phyloP scores from a whole-genome alignment of 75 land plant genomes.

The Cryptomeria japonica region DNA sequence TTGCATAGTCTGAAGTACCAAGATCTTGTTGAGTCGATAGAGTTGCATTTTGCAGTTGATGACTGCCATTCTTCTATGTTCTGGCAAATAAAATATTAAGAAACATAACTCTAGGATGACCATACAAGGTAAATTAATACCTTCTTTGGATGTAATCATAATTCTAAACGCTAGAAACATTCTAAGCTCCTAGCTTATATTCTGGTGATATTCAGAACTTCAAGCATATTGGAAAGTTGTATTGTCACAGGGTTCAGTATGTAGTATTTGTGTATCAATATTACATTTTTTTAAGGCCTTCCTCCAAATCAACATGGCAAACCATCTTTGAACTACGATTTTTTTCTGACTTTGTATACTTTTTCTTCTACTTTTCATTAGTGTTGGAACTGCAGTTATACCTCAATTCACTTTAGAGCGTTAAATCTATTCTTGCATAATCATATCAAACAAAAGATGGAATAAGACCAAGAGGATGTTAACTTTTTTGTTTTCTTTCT shows the following conservation, averaged over 20 bases:
- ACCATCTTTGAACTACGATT: neutral
- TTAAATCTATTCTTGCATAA: neutral
- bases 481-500: neutral
- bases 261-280: neutral
- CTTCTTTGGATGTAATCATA: neutral
- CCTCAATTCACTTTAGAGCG: neutral
- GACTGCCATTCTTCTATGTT: constrained; percentile 67
- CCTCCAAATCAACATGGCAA: neutral
- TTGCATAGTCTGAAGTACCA: constrained; percentile 21
- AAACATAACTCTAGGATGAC: neutral
- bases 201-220: neutral
- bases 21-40: constrained; percentile 13
- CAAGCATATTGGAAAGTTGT: neutral
- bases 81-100: constrained; percentile 67
- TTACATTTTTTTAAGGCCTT: neutral
- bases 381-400: neutral
- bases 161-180: neutral
- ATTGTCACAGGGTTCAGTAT: neutral
- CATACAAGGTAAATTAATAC: neutral
- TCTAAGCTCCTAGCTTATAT: neutral
- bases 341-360: no score
- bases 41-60: constrained; percentile 69
- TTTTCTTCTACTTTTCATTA: neutral
- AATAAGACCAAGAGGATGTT: neutral
- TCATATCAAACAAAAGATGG: neutral